A percentile compares a stretch with the other conserved stretches of the same genome.
Conservation (phyloP, 2,329 filamentous ascomycete species). For the Thermothelomyces thermophilus region DNA sequence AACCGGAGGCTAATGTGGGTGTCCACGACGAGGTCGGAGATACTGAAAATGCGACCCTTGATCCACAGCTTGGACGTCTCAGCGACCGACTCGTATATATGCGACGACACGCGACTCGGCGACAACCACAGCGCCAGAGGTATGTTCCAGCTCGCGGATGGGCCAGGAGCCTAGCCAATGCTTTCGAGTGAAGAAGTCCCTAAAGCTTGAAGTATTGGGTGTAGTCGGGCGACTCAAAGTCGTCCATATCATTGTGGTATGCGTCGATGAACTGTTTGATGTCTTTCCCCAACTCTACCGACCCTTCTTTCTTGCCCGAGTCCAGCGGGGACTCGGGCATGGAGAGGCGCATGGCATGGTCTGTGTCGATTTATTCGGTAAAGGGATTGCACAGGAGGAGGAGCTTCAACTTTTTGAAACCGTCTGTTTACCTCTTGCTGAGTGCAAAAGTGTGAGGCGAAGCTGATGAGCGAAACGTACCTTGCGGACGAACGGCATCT, state of each 20-base stretch:
- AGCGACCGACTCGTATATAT: background rate
- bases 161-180: no score
- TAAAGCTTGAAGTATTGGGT: no score
- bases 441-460: conserved; percentile 21
- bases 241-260: conserved; percentile 30
- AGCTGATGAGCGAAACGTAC: background rate
- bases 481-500: background rate
- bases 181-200: no score
- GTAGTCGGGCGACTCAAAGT: conserved; percentile 32
- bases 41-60: conserved; percentile 32
- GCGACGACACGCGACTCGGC: no score
- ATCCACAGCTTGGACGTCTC: conserved; percentile 35
- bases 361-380: conserved; percentile 35
- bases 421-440: conserved; percentile 33
- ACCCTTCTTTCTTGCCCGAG: conserved; percentile 28
- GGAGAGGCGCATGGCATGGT: conserved; percentile 30
- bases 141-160: no score
- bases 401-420: conserved; percentile 36
- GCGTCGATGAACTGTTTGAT: conserved; percentile 33
- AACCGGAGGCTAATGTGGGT: conserved; percentile 29
- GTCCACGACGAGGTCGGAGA: conserved; percentile 34
- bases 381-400: conserved; percentile 36
- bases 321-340: conserved; percentile 29
- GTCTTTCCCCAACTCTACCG: conserved; percentile 27
- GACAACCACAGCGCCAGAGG: no score